These are phyloP conservation scores for Pyrrhoderma lamaoense DNA, from an alignment of 1,284 basidiomycete species.

Conservation along the genomic window DNA sequence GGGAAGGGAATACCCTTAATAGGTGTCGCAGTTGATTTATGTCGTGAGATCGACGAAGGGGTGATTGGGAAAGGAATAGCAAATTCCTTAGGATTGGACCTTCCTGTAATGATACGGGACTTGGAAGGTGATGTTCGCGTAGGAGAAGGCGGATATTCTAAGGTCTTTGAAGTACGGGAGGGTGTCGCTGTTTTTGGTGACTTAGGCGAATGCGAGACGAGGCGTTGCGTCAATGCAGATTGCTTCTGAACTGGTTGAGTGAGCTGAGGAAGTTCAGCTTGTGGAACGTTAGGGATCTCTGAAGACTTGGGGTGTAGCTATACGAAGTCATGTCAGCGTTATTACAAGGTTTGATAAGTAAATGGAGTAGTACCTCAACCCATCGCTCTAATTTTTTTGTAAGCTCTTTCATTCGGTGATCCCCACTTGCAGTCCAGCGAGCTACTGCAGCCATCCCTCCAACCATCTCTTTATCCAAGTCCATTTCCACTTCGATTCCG, in stretches of 20 bases:
- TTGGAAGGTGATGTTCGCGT: conserved; percentile 26
- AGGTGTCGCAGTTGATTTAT: conserved; percentile 12
- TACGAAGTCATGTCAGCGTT: conserved; percentile 15
- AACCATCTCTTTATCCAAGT: conserved; percentile 69
- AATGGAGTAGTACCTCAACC: conserved; percentile 42
- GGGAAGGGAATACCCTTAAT: conserved; percentile 26
- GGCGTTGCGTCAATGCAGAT: conserved; percentile 57
- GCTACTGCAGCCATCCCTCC: conserved; percentile 79
- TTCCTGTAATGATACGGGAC: conserved; percentile 27
- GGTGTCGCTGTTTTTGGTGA: conserved; percentile 21
- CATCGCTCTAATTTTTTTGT: conserved; percentile 54
- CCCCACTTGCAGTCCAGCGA: conserved; percentile 67
- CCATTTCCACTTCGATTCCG: conserved; percentile 78
- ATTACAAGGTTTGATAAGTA: not conserved
- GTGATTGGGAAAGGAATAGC: conserved; percentile 35
- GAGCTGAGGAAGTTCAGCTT: conserved; percentile 58
- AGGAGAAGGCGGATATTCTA: conserved; percentile 41
- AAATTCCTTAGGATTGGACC: conserved; percentile 19
- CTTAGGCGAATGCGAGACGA: conserved; percentile 68
- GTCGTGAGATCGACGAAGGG: conserved; percentile 20
- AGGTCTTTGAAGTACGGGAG: conserved; percentile 34
- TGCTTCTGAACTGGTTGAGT: conserved; percentile 39
- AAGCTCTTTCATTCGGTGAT: conserved; percentile 51
- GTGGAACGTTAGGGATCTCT: conserved; percentile 50
- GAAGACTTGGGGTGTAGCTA: conserved; percentile 44